Conservation (phyloP, 176 grass and related monocot species). For the Urochloa ruziziensis region DNA sequence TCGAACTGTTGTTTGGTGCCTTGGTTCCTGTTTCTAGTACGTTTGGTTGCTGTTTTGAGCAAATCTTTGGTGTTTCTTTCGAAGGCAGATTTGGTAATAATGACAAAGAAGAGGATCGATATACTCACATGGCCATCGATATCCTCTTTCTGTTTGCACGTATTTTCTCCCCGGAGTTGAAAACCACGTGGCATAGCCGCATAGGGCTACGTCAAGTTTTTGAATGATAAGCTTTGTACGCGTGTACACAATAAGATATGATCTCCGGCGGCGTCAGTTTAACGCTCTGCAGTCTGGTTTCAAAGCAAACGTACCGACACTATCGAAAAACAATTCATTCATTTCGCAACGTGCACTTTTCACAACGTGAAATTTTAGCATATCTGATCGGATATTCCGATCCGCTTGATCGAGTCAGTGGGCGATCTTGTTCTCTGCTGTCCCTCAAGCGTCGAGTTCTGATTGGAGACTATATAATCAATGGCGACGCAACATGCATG, state of each 20-base stretch:
- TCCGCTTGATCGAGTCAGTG: neutral
- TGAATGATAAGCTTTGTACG: neutral
- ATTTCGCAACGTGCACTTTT: neutral
- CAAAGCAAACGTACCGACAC: neutral
- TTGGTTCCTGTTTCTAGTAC: neutral
- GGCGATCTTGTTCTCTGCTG: neutral
- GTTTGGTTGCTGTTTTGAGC: no score
- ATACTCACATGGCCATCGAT: no score
- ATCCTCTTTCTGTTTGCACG: neutral
- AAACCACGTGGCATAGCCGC: neutral
- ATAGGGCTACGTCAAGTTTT: neutral
- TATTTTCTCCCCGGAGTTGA: neutral
- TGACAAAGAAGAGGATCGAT: neutral
- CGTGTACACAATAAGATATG: neutral
- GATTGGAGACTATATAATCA: neutral
- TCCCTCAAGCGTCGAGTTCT: neutral
- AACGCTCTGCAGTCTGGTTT: neutral
- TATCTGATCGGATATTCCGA: neutral
- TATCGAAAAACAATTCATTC: neutral
- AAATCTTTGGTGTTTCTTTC: no score
- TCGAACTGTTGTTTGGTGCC: no score
- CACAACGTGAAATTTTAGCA: neutral
- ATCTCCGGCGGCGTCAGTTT: neutral
- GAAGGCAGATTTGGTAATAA: no score
- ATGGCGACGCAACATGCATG: neutral